phyloP scores from a whole-genome alignment of 306 rosid species.

The Sindora glabra region DNA sequence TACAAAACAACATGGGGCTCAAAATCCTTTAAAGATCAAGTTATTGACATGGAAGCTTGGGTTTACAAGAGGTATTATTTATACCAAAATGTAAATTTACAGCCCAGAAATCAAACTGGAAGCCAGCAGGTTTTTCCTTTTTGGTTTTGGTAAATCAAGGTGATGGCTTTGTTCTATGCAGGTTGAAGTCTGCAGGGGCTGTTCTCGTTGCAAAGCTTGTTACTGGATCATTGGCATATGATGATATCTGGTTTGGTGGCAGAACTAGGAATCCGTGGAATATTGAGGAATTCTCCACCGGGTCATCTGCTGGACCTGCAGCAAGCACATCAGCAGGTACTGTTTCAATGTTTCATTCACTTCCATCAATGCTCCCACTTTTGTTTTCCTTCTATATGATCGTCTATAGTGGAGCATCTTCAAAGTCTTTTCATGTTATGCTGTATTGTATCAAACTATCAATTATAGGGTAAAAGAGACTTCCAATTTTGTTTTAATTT shows the following conservation, averaged over 20 bases:
- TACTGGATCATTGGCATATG: slow-evolving; percentile 70
- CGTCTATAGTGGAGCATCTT: background rate
- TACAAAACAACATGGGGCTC: slow-evolving; percentile 83
- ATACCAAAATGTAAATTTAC: slow-evolving; percentile 2
- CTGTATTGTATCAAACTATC: background rate
- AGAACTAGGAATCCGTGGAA: slow-evolving; percentile 83
- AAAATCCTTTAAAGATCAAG: slow-evolving; percentile 58
- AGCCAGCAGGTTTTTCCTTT: too few species aligned
- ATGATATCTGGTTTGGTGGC: slow-evolving; percentile 85
- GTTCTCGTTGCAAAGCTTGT: slow-evolving; percentile 86
- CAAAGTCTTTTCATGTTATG: background rate
- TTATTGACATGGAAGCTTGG: slow-evolving; percentile 62
- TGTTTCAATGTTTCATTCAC: background rate
- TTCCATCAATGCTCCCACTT: background rate
- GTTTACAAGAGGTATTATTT: slow-evolving; percentile 50
- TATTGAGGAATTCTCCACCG: slow-evolving; percentile 61
- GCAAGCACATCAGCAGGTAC: slow-evolving; percentile 70
- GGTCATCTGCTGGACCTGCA: slow-evolving; percentile 84
- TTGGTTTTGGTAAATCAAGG: too few species aligned
- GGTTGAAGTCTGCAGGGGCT: slow-evolving; percentile 57
- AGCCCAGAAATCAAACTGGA: background rate
- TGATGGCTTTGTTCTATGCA: slow-evolving; percentile 12
- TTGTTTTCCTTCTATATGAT: background rate
- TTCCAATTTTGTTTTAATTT: background rate
- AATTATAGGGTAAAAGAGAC: background rate